A percentile compares a stretch with the other conserved stretches of the same genome.
Conservation (phyloP, 805 yeast species). For the Monosporozyma unispora region DNA sequence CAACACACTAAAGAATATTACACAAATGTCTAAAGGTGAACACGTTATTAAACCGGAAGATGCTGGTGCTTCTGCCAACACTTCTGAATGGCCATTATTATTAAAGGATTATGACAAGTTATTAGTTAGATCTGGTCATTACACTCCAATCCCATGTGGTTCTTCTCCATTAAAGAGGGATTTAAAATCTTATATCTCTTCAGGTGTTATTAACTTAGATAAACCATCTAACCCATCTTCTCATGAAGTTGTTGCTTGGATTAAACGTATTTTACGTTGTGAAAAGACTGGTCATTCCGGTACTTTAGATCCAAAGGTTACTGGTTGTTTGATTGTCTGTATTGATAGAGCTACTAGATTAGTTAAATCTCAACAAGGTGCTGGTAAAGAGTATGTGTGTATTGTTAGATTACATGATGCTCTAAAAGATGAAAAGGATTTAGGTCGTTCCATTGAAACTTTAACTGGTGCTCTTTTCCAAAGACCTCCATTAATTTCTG, state of each 20-base stretch:
- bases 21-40: constrained; percentile 47
- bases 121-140: constrained; percentile 91
- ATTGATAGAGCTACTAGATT: constrained; percentile 96
- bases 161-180: constrained; percentile 92
- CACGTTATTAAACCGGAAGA: constrained; percentile 83
- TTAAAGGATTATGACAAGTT: constrained; percentile 90
- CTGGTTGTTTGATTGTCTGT: constrained; percentile 98
- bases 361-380: constrained; percentile 98
- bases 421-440: constrained; percentile 78
- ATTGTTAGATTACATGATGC: constrained; percentile 93
- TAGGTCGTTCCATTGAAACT: constrained; percentile 82
- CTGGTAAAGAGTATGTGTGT: constrained; percentile 99
- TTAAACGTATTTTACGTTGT: constrained; percentile 86
- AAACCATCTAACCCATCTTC: constrained; percentile 98
- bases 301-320: constrained; percentile 96
- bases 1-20: background rate
- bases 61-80: constrained; percentile 68
- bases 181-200: constrained; percentile 75
- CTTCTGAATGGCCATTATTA: constrained; percentile 92
- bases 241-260: constrained; percentile 99
- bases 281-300: constrained; percentile 99
- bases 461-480: constrained; percentile 98
- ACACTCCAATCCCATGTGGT: constrained; percentile 95
- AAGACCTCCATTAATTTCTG: constrained; percentile 97
- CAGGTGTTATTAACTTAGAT: constrained; percentile 96